phyloP scores from a whole-genome alignment of 805 yeast species.

The Candida stauntonica region DNA sequence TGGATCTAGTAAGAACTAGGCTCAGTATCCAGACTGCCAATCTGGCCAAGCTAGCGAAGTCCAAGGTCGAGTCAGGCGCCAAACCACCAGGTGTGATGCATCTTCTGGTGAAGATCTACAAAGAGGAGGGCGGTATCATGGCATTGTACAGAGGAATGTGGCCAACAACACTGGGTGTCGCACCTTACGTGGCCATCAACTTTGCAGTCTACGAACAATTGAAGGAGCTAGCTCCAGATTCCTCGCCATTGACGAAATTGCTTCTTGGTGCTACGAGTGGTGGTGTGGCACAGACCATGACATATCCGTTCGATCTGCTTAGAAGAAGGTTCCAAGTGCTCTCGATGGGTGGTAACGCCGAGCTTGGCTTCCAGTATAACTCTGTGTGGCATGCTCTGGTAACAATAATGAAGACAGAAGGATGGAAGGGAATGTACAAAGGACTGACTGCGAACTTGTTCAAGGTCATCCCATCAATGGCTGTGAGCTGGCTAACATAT shows the following conservation, averaged over 20 bases:
- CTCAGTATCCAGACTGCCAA: conserved; percentile 86
- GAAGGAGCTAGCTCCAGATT: conserved; percentile 45
- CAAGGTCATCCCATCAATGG: conserved; percentile 94
- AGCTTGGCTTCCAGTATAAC: conserved; percentile 78
- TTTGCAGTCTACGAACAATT: conserved; percentile 85
- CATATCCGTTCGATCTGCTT: conserved; percentile 87
- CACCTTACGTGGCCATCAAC: conserved; percentile 92
- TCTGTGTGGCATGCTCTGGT: conserved; percentile 70
- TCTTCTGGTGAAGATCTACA: conserved; percentile 55
- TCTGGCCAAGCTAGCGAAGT: conserved; percentile 36
- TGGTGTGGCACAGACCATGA: conserved; percentile 83
- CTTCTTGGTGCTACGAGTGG: conserved; percentile 83
- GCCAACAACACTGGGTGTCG: conserved; percentile 93
- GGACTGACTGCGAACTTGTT: conserved; percentile 77
- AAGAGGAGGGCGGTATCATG: conserved; percentile 72
- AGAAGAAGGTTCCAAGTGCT: conserved; percentile 90
- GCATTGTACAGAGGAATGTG: conserved; percentile 81
- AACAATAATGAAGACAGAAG: conserved; percentile 70
- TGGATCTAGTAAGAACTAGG: conserved; percentile 88
- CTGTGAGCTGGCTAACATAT: conserved; percentile 86
- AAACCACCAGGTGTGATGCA: conserved; percentile 70
- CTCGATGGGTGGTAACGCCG: conserved; percentile 60
- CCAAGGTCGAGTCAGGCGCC: conserved; percentile 32
- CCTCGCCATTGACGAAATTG: conserved; percentile 51
- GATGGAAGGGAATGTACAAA: conserved; percentile 64